Evolutionary conservation across 371 early-diverging fungal genomes (phyloP), one percentile per base, ranked within the genome.

Genomic region (Mortierella sp.): DNA sequence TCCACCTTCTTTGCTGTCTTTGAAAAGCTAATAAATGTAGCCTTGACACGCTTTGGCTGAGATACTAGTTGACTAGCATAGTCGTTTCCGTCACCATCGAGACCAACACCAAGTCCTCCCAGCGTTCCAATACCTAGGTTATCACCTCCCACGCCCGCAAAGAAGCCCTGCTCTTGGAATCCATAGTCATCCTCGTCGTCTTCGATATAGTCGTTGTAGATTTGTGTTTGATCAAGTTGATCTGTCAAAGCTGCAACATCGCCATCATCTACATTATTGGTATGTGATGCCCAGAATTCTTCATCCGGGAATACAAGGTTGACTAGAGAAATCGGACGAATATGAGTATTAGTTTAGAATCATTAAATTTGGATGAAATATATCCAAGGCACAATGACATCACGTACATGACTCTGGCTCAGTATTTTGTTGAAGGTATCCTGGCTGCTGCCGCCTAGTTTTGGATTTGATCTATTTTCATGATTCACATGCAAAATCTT

Each of bases 1-100:
- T 99, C 97, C 2, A 98, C 97, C 49, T 93, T 87, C 85, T 99
- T 99, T 59, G 97, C 96, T 12, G 89, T 90, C 63, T 90, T 87
- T 23, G 97, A 94, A 72, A 94, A 97, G 71, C 91, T 94, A 62
- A 97, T 88, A 74, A 89, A 90, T 23, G 88, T 82, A 12, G 94
- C 90, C 68, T 92, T 93, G 70, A 89, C 87, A 28, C 89, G 88
- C 66, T 89, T 91, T 10, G 90, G 83, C 40, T 86, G 83, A 1
- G 88, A 56, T 2, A 84, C 80, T 12, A 84, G 35, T 28, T 83
- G 82, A 42, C 83, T 83, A 32, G 85, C 91, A 71, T 86, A 86
- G 43, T 86, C 89, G 31, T 83, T 83, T 67, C 87, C 87, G 26
- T 87, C 86, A 17, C 70, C 87, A 49, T 84, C 86, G 8, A 66